A percentile compares a stretch with the other conserved stretches of the same genome.
phyloP scores from a whole-genome alignment of 139 green algal genomes.

The Tetraselmis chui region DNA sequence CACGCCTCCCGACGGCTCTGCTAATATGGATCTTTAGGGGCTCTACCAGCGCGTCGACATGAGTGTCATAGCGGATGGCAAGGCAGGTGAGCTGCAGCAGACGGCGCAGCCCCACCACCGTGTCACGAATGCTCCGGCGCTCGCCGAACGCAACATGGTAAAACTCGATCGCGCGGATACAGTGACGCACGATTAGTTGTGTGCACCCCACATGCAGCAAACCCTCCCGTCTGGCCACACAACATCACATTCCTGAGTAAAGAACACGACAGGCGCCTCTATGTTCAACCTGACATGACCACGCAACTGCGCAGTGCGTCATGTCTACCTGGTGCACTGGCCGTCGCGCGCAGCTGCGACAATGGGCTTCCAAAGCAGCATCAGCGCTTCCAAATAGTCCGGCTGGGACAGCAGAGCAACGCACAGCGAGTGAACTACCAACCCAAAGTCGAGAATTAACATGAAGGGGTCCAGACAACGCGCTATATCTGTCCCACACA shows the following conservation, averaged over 20 bases:
- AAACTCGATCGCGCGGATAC: neutral
- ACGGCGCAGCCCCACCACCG: neutral
- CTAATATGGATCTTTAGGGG: neutral
- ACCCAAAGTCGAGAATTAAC: no score
- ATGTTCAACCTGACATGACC: no score
- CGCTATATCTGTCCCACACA: no score
- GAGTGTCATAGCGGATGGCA: neutral
- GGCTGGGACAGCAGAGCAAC: no score
- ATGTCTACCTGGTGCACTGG: neutral
- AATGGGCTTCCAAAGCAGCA: neutral
- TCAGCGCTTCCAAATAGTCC: neutral
- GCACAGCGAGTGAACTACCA: no score
- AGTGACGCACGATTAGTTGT: neutral
- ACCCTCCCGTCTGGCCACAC: neutral
- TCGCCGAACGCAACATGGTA: neutral
- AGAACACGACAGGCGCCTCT: no score
- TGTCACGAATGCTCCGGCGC: neutral
- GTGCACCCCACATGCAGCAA: neutral
- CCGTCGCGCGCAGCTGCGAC: neutral
- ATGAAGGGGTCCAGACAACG: no score
- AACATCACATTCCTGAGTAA: no score
- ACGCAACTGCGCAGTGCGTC: no score
- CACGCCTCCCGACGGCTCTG: neutral
- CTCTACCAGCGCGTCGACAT: neutral
- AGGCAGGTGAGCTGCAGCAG: neutral